phyloP scores from a whole-genome alignment of 768 basidiomycete genomes.

The Tricholoma furcatifolium region DNA sequence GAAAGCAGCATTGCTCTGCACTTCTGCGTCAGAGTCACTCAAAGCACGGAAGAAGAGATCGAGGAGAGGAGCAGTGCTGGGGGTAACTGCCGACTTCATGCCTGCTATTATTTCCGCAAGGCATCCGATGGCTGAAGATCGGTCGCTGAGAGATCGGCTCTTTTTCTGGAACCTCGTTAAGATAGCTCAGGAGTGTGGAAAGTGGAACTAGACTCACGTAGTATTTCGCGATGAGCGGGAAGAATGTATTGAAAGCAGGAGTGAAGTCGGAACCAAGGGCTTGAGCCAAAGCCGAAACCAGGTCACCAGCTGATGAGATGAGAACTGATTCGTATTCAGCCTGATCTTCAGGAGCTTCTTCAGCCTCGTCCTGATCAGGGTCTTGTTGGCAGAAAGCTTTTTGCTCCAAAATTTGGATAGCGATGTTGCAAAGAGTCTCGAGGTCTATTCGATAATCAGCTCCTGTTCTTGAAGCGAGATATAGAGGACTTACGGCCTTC shows the following conservation, averaged over 20 bases:
- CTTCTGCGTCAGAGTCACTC: slow-evolving; percentile 84
- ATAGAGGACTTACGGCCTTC: slow-evolving; percentile 58
- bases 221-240: slow-evolving; percentile 87
- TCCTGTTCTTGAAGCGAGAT: neutral
- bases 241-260: slow-evolving; percentile 81
- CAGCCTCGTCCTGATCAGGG: slow-evolving; percentile 87
- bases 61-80: slow-evolving; percentile 77
- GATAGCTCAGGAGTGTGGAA: neutral
- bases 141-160: slow-evolving; percentile 85
- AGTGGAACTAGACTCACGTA: slow-evolving; percentile 57
- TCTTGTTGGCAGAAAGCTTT: slow-evolving; percentile 97
- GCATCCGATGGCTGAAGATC: slow-evolving; percentile 90
- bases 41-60: slow-evolving; percentile 85
- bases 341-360: slow-evolving; percentile 83
- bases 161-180: slow-evolving; percentile 55
- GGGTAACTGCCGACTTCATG: slow-evolving; percentile 83
- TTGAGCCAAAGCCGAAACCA: slow-evolving; percentile 85
- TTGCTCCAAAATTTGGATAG: slow-evolving; percentile 85
- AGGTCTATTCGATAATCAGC: slow-evolving; percentile 45
- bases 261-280: slow-evolving; percentile 85
- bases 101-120: slow-evolving; percentile 95
- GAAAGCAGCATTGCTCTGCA: slow-evolving; percentile 95
- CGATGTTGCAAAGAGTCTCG: slow-evolving; percentile 77
- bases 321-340: slow-evolving; percentile 97
- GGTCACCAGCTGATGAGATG: slow-evolving; percentile 90